Base-by-base conservation (phyloP, 768 basidiomycete species). In the Russula dissimulans region DNA sequence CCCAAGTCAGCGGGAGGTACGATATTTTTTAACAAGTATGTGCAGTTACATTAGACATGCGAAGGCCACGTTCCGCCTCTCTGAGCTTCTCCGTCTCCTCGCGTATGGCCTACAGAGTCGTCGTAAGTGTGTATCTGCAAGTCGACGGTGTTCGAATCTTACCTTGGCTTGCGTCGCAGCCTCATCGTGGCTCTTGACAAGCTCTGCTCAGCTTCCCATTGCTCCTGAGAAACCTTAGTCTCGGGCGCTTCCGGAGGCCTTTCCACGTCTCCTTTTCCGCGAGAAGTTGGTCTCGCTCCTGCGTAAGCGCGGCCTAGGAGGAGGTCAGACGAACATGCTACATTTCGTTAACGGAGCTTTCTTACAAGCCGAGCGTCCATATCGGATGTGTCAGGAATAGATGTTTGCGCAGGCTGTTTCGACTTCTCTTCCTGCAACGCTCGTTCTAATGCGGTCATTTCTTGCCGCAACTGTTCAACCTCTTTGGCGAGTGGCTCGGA, bases 241-340 rank as follows among this genome's bases (percentile, higher is more conserved):
- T 67, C 58, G 6, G 59, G 39, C 18, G 29, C 49, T 4, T 63
- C 60, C 1, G 73, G 34, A n/a, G 71, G 39, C 60, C 68, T 56
- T 67, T 66, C 78, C 69, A 78, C 22, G 72, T 71, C 57, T 78
- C 78, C 67, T 83, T 87, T 67, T 87, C 86, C 0, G 76, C 77
- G 31, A 85, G 72, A 17, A 90, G 71, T 52, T 74, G 77, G 66
- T 88, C 86, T 52, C 82, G 77, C 70, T 91, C 84, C 46, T 78
- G 76, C 56, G 71, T 76, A 31, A 89, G 69, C 48, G 76, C 64
- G 54, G 78, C 73, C 86, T 89, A 38, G 1, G 4, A 44, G 11
- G 6, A 3, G 18, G 39, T 51, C 15, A 49, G 43, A 42, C 22
- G 2, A 26, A 26, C 15, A 32, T 12, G 29, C 10, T 0, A 17